Conservation (phyloP, 148 eudicot species). For the Rhododendron mucronatum region DNA sequence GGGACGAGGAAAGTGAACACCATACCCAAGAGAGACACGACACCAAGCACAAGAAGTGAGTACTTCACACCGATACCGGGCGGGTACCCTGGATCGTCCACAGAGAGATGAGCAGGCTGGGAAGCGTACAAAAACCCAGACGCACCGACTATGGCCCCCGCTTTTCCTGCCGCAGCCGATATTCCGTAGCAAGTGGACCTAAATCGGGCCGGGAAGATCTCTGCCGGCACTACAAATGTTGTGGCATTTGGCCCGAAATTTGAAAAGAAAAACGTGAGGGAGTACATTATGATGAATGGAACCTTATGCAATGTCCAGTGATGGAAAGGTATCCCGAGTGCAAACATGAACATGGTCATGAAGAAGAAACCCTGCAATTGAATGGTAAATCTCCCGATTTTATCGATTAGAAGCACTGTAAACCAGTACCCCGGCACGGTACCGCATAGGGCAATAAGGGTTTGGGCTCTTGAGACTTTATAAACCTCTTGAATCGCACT, state of each 20-base stretch:
- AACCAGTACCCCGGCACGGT: constrained; percentile 94
- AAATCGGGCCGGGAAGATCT: constrained; percentile 10
- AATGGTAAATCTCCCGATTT: constrained; percentile 54
- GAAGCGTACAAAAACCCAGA: constrained; percentile 76
- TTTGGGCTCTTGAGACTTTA: constrained; percentile 69
- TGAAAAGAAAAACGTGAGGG: constrained; percentile 72
- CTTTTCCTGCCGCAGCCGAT: constrained; percentile 77
- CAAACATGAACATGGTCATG: constrained; percentile 85
- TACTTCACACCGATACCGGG: constrained; percentile 53
- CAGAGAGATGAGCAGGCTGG: neutral
- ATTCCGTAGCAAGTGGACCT: constrained; percentile 91
- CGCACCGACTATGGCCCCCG: constrained; percentile 78
- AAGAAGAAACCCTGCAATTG: constrained; percentile 73
- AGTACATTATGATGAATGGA: constrained; percentile 70
- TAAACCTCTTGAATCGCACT: constrained; percentile 69
- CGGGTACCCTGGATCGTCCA: constrained; percentile 55
- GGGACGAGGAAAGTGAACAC: constrained; percentile 67
- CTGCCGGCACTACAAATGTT: constrained; percentile 83
- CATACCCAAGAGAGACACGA: constrained; percentile 48
- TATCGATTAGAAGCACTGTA: constrained; percentile 59
- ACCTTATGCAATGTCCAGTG: constrained; percentile 59
- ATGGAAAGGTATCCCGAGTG: constrained; percentile 62
- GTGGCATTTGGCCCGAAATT: constrained; percentile 90
- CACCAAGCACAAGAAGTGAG: constrained; percentile 54
- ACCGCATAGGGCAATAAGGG: constrained; percentile 66